Conservation (phyloP, 805 yeast species). For the Saccharomycopsis amapae region DNA sequence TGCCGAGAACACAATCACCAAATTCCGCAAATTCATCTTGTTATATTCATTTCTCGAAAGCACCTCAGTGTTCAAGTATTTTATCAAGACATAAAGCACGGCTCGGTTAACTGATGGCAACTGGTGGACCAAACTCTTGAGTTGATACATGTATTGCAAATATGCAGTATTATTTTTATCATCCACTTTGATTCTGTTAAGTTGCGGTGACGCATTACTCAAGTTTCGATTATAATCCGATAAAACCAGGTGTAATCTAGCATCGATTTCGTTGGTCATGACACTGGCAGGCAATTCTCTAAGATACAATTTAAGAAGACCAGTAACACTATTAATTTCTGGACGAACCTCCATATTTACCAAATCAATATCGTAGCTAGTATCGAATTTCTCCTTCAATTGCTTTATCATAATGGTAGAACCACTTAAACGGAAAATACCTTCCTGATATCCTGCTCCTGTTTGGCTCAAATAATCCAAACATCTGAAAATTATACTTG, state of each 20-base stretch:
- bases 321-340: conserved; percentile 84
- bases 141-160: conserved; percentile 18
- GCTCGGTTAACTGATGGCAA: conserved; percentile 53
- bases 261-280: conserved; percentile 46
- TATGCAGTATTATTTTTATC: conserved; percentile 14
- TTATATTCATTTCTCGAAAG: conserved; percentile 53
- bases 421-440: conserved; percentile 86
- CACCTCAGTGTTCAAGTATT: conserved; percentile 52
- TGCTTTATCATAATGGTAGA: conserved; percentile 69
- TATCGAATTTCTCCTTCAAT: conserved; percentile 64
- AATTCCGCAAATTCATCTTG: conserved; percentile 78
- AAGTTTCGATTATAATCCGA: conserved; percentile 24
- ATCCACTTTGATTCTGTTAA: conserved; percentile 21
- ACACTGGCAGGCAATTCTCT: conserved; percentile 68
- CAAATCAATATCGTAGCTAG: conserved; percentile 61
- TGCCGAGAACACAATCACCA: conserved; percentile 77
- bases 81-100: conserved; percentile 57
- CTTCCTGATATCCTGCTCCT: conserved; percentile 79
- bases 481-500: conserved; percentile 74
- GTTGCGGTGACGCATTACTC: conserved; percentile 24
- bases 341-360: conserved; percentile 33
- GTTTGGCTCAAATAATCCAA: conserved; percentile 55
- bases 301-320: conserved; percentile 73
- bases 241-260: conserved; percentile 33
- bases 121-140: conserved; percentile 20